Conservation (phyloP, 805 yeast genomes). For the Danielia oregonensis region DNA sequence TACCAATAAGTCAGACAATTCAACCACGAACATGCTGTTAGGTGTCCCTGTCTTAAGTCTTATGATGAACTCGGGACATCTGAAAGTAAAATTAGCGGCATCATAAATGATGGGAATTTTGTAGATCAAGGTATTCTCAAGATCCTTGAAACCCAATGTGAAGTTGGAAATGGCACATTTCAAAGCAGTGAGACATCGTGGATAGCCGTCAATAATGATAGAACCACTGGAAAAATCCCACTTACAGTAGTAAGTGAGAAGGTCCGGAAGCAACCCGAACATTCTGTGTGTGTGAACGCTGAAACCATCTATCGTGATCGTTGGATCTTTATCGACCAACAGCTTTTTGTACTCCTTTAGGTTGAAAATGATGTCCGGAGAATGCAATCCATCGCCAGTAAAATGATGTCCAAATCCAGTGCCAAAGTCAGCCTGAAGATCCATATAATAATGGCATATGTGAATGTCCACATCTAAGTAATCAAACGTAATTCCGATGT, state of each 20-base stretch:
- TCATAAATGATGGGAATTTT: conserved; percentile 60
- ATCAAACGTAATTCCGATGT: conserved; percentile 60
- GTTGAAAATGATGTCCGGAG: conserved; percentile 19
- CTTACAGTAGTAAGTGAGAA: conserved; percentile 82
- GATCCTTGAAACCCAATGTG: conserved; percentile 62
- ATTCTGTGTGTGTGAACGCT: conserved; percentile 82
- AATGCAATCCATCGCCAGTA: conserved; percentile 16
- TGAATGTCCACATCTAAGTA: conserved; percentile 75
- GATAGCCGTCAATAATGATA: conserved; percentile 49
- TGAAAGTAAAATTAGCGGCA: conserved; percentile 60
- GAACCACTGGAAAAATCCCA: conserved; percentile 81
- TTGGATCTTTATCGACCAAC: conserved; percentile 25
- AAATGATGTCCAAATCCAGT: conserved; percentile 40
- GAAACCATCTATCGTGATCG: conserved; percentile 55
- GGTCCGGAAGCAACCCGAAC: conserved; percentile 88
- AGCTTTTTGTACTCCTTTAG: conserved; percentile 20
- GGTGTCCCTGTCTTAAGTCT: conserved; percentile 33
- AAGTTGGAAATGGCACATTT: conserved; percentile 43
- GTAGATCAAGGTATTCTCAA: conserved; percentile 68
- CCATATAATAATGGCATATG: conserved; percentile 91
- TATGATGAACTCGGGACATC: conserved; percentile 45
- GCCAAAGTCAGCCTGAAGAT: conserved; percentile 69
- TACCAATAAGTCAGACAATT: conserved; percentile 28
- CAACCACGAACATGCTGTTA: conserved; percentile 10
- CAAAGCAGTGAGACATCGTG: conserved; percentile 44